Conservation (phyloP, 2,329 filamentous ascomycete genomes). For the Fusarium aywerte region DNA sequence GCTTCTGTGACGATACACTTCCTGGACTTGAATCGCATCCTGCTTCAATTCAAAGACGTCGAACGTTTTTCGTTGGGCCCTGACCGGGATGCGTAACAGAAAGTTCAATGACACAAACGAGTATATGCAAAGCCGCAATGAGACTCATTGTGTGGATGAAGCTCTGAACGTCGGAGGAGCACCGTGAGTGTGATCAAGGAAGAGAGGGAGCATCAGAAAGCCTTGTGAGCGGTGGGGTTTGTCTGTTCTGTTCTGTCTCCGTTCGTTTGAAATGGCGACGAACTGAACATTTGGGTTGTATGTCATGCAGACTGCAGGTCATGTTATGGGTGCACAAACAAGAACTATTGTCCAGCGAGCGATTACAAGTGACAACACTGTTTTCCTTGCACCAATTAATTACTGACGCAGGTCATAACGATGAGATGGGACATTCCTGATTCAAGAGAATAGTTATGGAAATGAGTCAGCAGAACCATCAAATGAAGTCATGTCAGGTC, state of each 20-base stretch:
- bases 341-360: slow-evolving; percentile 16
- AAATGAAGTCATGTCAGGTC: neutral
- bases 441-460: neutral
- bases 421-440: slow-evolving; percentile 4
- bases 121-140: slow-evolving; percentile 6
- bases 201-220: neutral
- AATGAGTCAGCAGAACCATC: neutral
- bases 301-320: slow-evolving; percentile 25
- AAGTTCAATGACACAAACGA: neutral
- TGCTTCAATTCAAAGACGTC: neutral
- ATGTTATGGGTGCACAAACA: slow-evolving; percentile 22
- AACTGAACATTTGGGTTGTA: neutral
- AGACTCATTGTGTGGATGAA: neutral
- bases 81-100: slow-evolving; percentile 11
- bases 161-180: slow-evolving; percentile 8
- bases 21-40: neutral
- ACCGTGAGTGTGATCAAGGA: slow-evolving; percentile 9
- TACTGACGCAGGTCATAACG: neutral
- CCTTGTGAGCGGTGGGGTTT: neutral
- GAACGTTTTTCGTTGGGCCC: slow-evolving; percentile 4
- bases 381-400: neutral
- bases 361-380: slow-evolving; percentile 11
- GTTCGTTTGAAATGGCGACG: neutral
- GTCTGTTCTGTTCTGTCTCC: neutral
- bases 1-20: neutral